Conservation (phyloP, 371 early-diverging fungal species). For the Rhizopus microsporus region DNA sequence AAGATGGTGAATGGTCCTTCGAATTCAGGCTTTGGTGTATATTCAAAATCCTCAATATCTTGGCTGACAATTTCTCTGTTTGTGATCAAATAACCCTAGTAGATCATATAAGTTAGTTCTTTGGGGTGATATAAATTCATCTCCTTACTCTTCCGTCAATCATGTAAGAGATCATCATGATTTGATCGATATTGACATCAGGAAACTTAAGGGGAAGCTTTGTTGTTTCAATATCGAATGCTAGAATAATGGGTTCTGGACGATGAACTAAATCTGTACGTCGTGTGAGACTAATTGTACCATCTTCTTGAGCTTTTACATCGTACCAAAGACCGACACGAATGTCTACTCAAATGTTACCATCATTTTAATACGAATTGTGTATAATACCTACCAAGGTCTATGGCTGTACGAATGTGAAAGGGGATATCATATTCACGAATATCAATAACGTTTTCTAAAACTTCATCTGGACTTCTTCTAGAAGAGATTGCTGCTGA, state of each 20-base stretch:
- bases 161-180: conserved; percentile 99
- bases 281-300: conserved; percentile 64
- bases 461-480: conserved; percentile 39
- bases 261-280: conserved; percentile 90
- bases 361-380: neutral
- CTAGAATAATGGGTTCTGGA: conserved; percentile 94
- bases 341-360: conserved; percentile 59
- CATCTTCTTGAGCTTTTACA: conserved; percentile 58
- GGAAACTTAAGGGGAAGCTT: conserved; percentile 99
- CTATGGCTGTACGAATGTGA: conserved; percentile 92
- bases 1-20: conserved; percentile 96
- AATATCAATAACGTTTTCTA: conserved; percentile 79
- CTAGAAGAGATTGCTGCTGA: conserved; percentile 33
- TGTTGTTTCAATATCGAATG: conserved; percentile 99
- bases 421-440: conserved; percentile 96
- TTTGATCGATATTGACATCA: conserved; percentile 87
- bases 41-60: conserved; percentile 98
- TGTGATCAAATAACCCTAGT: conserved; percentile 94
- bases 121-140: neutral
- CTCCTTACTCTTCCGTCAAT: conserved; percentile 85
- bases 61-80: conserved; percentile 96
- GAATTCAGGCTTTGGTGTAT: conserved; percentile 96
- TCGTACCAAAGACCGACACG: conserved; percentile 98
- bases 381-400: conserved; percentile 61
- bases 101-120: neutral